Evolutionary conservation across 2,329 filamentous ascomycete genomes (phyloP).

Genomic region (Aspergillus awamori): DNA sequence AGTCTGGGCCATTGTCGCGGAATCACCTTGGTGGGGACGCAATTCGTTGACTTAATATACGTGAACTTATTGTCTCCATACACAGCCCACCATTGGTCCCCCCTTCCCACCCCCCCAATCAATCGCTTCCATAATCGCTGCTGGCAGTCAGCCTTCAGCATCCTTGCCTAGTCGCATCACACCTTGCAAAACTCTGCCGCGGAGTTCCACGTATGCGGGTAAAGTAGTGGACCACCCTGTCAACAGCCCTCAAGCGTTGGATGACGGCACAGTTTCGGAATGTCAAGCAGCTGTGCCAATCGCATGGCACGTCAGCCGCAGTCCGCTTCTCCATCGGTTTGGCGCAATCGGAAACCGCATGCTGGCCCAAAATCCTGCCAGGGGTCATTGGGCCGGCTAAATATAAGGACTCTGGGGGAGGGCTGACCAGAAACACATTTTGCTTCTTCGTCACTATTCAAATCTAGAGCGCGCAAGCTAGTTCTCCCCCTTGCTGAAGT

Average conservation of each 20-base stretch:
- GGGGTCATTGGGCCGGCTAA: not conserved
- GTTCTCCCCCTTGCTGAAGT: not conserved
- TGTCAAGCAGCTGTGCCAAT: not conserved
- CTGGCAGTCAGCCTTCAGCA: not conserved
- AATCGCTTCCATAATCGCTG: not conserved
- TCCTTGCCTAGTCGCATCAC: not conserved
- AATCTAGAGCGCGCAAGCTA: not conserved
- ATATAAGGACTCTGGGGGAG: not conserved
- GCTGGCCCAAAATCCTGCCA: slow-evolving; percentile 1
- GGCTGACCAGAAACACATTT: not conserved
- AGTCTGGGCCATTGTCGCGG: not conserved
- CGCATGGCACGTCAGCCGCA: not conserved
- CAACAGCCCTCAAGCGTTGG: not conserved
- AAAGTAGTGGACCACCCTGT: not conserved
- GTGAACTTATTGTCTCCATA: not conserved
- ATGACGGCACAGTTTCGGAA: not conserved
- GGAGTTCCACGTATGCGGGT: not conserved
- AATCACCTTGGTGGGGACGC: not conserved
- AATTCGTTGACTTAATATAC: not conserved
- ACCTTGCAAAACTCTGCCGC: not conserved
- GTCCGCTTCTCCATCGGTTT: not conserved
- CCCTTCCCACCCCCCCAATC: too few relatives aligned
- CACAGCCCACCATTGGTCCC: not conserved
- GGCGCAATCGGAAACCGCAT: not conserved
- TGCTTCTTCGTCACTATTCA: not conserved